Base-by-base conservation (phyloP, 345 rosid genomes). In the Durio zibethinus region DNA sequence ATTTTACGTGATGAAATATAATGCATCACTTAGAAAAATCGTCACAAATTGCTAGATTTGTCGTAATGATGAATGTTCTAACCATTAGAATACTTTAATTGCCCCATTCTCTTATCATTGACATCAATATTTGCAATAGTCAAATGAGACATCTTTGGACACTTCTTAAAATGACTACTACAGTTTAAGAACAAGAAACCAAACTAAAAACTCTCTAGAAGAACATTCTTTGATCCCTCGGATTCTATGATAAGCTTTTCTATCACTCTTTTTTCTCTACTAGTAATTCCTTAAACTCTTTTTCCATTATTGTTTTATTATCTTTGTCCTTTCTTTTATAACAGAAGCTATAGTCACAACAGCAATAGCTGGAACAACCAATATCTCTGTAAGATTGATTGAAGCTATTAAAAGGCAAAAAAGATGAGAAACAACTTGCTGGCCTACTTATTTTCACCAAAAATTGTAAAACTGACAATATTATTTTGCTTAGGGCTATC, bases 391-490 rank as follows among this genome's bases (percentile, higher is more conserved):
- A 89, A 0, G 92, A 93, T 80, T 90, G 94, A 88, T 87, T 95
- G 83, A 92, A 82, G 88, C 85, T 93, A 16, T 56, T 95, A 72
- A 90, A 77, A 80, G 98, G 98, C 56, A 93, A 90, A 80, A 86
- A 96, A 64, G 99, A 95, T 84, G 98, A 95, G 90, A 97, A 93
- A 70, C 91, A 91, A 47, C 94, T 95, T 16, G 98, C 98, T 20
- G 98, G 98, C 65, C 76, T 94, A 11, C 90, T 94, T 62, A 81
- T 94, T 40, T 93, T 92, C 64, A 95, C 99, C 69, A 95, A 90
- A 67, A 87, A 90, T 65, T 89, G 92, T 82, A 84, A 86, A 64
- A 83, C 82, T 77, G 92, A 90, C 64, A 97, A 93, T 79, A 73
- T 82, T 6, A 81, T 21, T 72, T 86, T 94, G 16, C 87, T 95